Conservation (phyloP, 306 rosid genomes). For the Medicago arabica region DNA sequence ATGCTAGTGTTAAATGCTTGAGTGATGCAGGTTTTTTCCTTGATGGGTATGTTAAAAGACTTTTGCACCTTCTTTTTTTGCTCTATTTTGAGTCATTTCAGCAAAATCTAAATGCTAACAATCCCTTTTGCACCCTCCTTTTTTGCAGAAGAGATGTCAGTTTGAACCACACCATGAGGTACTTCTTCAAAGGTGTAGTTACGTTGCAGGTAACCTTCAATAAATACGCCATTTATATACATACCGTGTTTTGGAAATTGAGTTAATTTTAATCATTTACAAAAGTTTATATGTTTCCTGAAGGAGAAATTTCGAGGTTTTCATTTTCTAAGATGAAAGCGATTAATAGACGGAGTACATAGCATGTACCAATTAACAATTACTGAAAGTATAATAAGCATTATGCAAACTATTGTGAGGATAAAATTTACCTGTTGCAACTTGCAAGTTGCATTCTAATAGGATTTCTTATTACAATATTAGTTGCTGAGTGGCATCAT, state of each 20-base stretch:
- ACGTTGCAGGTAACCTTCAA: slow-evolving; percentile 67
- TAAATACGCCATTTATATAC: neutral
- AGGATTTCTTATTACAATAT: neutral
- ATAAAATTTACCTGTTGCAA: neutral
- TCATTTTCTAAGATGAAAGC: slow-evolving; percentile 1
- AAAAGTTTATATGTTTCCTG: neutral
- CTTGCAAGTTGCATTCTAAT: neutral
- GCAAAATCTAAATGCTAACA: neutral
- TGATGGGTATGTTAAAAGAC: slow-evolving; percentile 53
- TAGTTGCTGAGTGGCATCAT: neutral
- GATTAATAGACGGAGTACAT: neutral
- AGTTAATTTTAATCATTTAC: slow-evolving; percentile 2
- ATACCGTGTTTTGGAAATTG: neutral
- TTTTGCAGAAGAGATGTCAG: slow-evolving; percentile 69
- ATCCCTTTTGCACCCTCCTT: neutral
- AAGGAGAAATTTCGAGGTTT: neutral
- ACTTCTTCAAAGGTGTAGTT: slow-evolving; percentile 64
- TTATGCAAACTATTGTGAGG: neutral
- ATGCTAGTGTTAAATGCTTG: slow-evolving; percentile 81
- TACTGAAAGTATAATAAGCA: neutral
- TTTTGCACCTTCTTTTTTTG: neutral
- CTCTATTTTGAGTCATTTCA: slow-evolving; percentile 9
- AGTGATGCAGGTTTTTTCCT: slow-evolving; percentile 98
- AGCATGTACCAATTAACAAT: neutral
- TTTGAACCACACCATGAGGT: slow-evolving; percentile 73